These are phyloP conservation scores for Phalaenopsis hybrid DNA, from an alignment of 116 monocot species.

Conservation along the genomic window DNA sequence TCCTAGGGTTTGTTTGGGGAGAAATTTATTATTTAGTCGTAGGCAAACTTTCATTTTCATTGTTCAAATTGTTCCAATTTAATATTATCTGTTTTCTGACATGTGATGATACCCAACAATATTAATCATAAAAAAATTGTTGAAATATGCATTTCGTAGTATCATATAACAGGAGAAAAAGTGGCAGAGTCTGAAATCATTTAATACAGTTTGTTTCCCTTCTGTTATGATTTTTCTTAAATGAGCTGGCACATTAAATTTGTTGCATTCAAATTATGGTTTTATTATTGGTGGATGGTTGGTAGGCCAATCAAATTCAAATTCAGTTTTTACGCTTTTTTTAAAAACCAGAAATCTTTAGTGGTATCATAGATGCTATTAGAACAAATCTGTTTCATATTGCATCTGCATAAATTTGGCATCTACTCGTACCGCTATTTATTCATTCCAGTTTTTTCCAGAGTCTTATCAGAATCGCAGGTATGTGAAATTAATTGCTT, in stretches of 20 bases:
- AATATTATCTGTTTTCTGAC: background rate
- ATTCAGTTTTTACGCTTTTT: background rate
- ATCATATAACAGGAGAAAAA: background rate
- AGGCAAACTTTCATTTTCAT: too few relatives aligned
- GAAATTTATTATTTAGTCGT: too few relatives aligned
- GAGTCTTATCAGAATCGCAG: background rate
- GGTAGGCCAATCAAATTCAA: background rate
- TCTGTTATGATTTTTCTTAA: background rate
- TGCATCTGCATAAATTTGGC: background rate
- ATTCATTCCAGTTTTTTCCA: background rate
- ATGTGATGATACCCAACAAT: background rate
- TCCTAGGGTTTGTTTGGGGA: too few relatives aligned
- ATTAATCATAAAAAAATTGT: background rate
- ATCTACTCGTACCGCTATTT: background rate
- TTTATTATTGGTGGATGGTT: background rate
- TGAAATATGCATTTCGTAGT: background rate
- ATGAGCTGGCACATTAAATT: background rate
- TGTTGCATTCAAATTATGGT: background rate
- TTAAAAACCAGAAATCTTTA: background rate
- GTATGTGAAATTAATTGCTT: background rate
- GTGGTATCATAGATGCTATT: background rate
- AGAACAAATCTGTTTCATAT: background rate
- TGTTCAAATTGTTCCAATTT: too few relatives aligned
- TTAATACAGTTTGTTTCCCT: background rate
- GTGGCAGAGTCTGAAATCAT: background rate